A percentile compares a stretch with the other conserved stretches of the same genome.
phyloP scores from a whole-genome alignment of 2,329 filamentous ascomycete species.

The Thielaviopsis ethacetica region DNA sequence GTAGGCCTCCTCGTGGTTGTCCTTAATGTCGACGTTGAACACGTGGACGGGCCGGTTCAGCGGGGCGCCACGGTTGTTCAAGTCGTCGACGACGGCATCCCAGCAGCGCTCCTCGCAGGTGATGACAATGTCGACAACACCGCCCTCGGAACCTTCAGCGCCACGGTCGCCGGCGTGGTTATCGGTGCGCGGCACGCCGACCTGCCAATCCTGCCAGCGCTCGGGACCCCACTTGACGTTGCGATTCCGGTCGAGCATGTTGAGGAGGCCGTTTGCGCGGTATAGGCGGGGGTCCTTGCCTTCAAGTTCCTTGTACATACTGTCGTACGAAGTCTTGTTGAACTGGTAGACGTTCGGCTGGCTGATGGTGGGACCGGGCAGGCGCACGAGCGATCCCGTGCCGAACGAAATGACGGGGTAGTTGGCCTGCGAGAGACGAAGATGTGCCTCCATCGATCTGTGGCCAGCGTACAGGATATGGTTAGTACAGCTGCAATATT shows the following conservation, averaged over 20 bases:
- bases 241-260: conserved; percentile 88
- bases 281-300: conserved; percentile 78
- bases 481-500: background rate
- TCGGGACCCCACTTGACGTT: conserved; percentile 90
- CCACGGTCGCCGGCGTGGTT: conserved; percentile 65
- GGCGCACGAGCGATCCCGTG: conserved; percentile 81
- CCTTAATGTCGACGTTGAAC: conserved; percentile 95
- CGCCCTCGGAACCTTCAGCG: conserved; percentile 65
- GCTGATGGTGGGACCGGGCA: conserved; percentile 78
- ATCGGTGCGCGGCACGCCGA: conserved; percentile 60
- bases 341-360: conserved; percentile 97
- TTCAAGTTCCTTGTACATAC: conserved; percentile 83
- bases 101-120: conserved; percentile 97
- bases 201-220: conserved; percentile 92
- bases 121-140: conserved; percentile 84
- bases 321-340: conserved; percentile 89
- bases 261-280: conserved; percentile 78
- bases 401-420: conserved; percentile 98
- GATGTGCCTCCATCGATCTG: conserved; percentile 97
- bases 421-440: conserved; percentile 67
- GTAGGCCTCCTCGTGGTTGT: conserved; percentile 93
- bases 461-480: background rate
- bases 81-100: conserved; percentile 91
- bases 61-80: conserved; percentile 69
- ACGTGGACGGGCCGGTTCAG: conserved; percentile 91